Evolutionary conservation across 345 rosid species (phyloP).

Genomic region (Mallotus nudiflorus): DNA sequence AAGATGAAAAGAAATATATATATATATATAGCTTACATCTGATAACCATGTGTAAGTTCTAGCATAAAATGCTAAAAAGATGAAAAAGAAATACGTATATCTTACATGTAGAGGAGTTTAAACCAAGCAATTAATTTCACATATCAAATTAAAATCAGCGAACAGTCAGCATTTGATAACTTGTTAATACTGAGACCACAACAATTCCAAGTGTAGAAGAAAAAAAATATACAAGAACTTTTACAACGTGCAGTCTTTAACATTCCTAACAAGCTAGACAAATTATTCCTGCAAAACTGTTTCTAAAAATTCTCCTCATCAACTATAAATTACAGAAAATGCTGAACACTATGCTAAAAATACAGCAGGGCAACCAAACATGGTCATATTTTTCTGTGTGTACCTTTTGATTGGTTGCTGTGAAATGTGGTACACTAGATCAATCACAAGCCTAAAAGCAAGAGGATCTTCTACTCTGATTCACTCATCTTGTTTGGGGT

Average conservation of each 20-base stretch:
- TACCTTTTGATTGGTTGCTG: slow-evolving; percentile 28
- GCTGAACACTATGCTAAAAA: slow-evolving; percentile 33
- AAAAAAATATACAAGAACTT: slow-evolving; percentile 27
- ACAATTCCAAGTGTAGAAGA: slow-evolving; percentile 25
- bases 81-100: not conserved
- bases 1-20: not conserved
- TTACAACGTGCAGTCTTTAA: slow-evolving; percentile 29
- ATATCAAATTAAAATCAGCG: slow-evolving; percentile 15
- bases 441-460: slow-evolving; percentile 13
- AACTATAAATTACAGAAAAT: slow-evolving; percentile 36
- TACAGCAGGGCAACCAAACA: slow-evolving; percentile 32
- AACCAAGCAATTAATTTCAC: slow-evolving; percentile 6
- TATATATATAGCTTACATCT: not conserved
- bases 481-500: slow-evolving; percentile 11
- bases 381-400: slow-evolving; percentile 20
- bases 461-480: slow-evolving; percentile 10
- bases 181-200: slow-evolving; percentile 21
- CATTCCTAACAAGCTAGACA: slow-evolving; percentile 34
- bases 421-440: slow-evolving; percentile 21
- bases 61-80: not conserved
- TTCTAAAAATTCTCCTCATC: slow-evolving; percentile 20
- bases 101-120: not conserved
- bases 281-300: slow-evolving; percentile 45
- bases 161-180: slow-evolving; percentile 14
- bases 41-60: not conserved